A percentile compares a stretch with the other conserved stretches of the same genome.
Conservation (phyloP, 371 early-diverging fungal genomes). For the Actinomortierella ambigua region DNA sequence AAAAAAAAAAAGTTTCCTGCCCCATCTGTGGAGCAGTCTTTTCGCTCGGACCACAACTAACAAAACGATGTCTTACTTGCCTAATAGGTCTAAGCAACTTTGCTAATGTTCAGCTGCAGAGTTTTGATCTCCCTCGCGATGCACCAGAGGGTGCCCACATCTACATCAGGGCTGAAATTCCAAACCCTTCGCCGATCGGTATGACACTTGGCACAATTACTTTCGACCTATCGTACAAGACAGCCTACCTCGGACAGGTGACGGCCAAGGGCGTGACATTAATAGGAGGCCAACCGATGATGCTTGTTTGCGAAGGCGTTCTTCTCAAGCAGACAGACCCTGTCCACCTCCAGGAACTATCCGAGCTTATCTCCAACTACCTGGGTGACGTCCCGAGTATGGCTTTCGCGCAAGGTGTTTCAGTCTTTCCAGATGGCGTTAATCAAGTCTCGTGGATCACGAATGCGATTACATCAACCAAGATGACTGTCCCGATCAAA, state of each 20-base stretch:
- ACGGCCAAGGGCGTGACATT: slow-evolving; percentile 17
- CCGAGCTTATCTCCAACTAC: background rate
- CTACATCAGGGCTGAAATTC: slow-evolving; percentile 25
- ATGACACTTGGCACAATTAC: slow-evolving; percentile 29
- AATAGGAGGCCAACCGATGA: slow-evolving; percentile 16
- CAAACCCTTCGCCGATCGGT: slow-evolving; percentile 33
- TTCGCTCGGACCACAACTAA: too few relatives aligned
- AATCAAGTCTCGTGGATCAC: slow-evolving; percentile 20
- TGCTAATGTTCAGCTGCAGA: slow-evolving; percentile 22
- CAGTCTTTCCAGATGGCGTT: background rate
- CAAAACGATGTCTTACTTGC: too few relatives aligned
- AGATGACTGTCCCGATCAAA: slow-evolving; percentile 15
- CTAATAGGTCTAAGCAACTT: slow-evolving; percentile 29
- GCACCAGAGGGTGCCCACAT: slow-evolving; percentile 24
- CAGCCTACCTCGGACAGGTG: slow-evolving; percentile 26
- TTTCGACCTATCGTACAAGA: slow-evolving; percentile 24
- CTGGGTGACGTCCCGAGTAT: background rate
- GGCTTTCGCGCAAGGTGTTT: background rate
- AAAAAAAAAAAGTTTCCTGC: too few relatives aligned
- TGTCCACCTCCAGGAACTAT: slow-evolving; percentile 2
- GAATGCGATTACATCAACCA: slow-evolving; percentile 20
- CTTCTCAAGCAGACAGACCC: slow-evolving; percentile 21
- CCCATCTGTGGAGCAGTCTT: too few relatives aligned
- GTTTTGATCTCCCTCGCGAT: slow-evolving; percentile 33
- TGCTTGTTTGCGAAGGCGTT: slow-evolving; percentile 16